A percentile compares a stretch with the other conserved stretches of the same genome.
Evolutionary conservation across 352 stramenopile genomes (phyloP).

Genomic region (Globisporangium megalacanthum): DNA sequence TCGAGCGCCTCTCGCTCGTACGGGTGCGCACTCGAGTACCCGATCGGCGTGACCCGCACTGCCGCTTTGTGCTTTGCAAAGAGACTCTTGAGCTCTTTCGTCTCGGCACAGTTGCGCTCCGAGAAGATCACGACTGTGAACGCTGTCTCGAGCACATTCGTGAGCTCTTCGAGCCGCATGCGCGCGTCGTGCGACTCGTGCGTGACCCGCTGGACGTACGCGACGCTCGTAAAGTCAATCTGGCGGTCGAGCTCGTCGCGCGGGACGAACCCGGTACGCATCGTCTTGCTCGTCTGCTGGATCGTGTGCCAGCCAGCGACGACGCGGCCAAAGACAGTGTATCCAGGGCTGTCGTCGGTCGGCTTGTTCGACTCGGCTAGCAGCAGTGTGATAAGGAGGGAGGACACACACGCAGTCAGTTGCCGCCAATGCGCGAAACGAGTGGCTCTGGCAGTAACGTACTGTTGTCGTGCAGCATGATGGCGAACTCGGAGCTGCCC

Average conservation of each 20-base stretch:
- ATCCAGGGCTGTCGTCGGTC: conserved; percentile 54
- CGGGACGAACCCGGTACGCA: conserved; percentile 55
- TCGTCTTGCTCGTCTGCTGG: conserved; percentile 68
- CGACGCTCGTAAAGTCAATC: conserved; percentile 64
- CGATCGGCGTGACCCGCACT: conserved; percentile 52
- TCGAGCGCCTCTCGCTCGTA: conserved; percentile 78
- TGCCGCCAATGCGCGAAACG: too few species aligned
- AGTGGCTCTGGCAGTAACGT: conserved; percentile 8
- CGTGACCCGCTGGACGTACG: conserved; percentile 54
- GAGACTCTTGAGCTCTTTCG: conserved; percentile 81
- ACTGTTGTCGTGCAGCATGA: conserved; percentile 85
- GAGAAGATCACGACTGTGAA: conserved; percentile 93
- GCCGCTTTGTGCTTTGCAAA: conserved; percentile 65
- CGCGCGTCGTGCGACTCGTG: conserved; percentile 53
- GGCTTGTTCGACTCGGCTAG: conserved; percentile 50
- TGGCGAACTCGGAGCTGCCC: conserved; percentile 77
- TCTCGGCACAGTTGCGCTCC: conserved; percentile 93
- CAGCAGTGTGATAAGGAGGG: background rate
- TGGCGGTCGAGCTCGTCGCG: conserved; percentile 64
- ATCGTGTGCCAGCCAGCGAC: conserved; percentile 77
- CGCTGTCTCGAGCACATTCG: conserved; percentile 57
- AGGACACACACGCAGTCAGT: conserved; percentile 4
- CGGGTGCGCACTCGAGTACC: conserved; percentile 43
- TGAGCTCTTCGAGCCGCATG: conserved; percentile 66
- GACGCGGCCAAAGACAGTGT: conserved; percentile 75